Evolutionary conservation across 192 early-diverging fungal species (phyloP).

Genomic region (Mortierella claussenii): DNA sequence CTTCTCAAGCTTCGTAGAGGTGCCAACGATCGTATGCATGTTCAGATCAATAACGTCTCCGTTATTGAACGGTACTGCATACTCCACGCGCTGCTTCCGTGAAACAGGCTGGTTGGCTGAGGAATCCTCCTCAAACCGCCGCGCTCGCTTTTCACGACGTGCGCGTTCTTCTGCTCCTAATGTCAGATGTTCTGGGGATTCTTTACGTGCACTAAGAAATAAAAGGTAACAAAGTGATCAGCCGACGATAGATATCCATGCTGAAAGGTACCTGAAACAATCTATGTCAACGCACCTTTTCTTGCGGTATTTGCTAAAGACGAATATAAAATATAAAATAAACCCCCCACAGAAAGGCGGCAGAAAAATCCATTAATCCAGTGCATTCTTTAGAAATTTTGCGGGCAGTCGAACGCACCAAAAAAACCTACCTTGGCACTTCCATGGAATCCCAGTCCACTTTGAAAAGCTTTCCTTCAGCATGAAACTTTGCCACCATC

Average conservation of each 20-base stretch:
- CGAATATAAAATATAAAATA: background rate
- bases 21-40: constrained; percentile 89
- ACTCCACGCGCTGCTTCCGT: constrained; percentile 13
- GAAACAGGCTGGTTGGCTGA: constrained; percentile 2
- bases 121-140: constrained; percentile 20
- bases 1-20: constrained; percentile 88
- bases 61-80: constrained; percentile 47
- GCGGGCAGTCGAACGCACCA: no score
- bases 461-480: constrained; percentile 55
- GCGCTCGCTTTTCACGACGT: constrained; percentile 38
- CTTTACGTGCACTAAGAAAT: background rate
- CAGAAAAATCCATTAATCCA: no score
- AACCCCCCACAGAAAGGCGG: no score
- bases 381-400: no score
- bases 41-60: constrained; percentile 84
- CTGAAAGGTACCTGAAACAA: background rate
- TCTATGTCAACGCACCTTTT: background rate
- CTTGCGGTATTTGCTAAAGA: background rate
- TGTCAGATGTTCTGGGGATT: constrained; percentile 13
- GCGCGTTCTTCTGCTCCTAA: constrained; percentile 15
- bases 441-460: constrained; percentile 79
- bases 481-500: constrained; percentile 62
- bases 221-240: background rate
- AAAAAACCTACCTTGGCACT: constrained; percentile 66
- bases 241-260: background rate